Base-by-base conservation (phyloP, 805 yeast species). In the Starmerella davenportii region DNA sequence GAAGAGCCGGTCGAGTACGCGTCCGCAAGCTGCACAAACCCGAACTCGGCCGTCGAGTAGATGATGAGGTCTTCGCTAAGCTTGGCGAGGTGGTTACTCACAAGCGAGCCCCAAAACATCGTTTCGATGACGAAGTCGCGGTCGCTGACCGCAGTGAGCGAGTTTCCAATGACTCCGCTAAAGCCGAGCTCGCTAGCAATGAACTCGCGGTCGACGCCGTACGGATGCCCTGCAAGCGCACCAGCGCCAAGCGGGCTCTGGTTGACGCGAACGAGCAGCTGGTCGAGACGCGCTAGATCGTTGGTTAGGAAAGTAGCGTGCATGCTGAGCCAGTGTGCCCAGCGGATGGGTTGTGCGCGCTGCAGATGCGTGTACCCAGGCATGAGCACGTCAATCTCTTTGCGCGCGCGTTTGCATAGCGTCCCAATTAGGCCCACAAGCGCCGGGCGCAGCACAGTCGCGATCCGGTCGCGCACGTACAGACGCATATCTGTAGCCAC, bases 401-500 rank as follows among this genome's bases (percentile, higher is more conserved):
- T 57, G 52, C 72, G 76, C 4, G 93, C 95, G 55, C 99, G 73
- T 40, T 66, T 66, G 32, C 74, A 54, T 48, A 90, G 69, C 16
- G 76, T 76, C 44, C 63, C 56, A 55, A 87, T 76, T 43, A 87
- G 69, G 42, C 67, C 69, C 48, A 78, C 64, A 41, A 70, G 63
- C 15, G 64, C 64, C 2, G 71, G 63, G 38, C 81, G 57, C 51
- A 76, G 66, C n/a, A 63, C 67, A 11, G 21, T 37, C 16, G 52
- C 56, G 45, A 90, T 63, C 47, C 74, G 70, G 51, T 76, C 85
- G 53, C 95, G 76, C 40, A 90, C 95, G 50, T 72, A 87, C 21
- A 90, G 72, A 60, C 99, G 72, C 93, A 90, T 81, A 56, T 90
- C 98, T n/a, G 96, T 87, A 34, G 95, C 98, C 37, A 85, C 95